A percentile compares a stretch with the other conserved stretches of the same genome.
Conservation (phyloP, 805 yeast genomes). For the Metschnikowia baotianmanensis region DNA sequence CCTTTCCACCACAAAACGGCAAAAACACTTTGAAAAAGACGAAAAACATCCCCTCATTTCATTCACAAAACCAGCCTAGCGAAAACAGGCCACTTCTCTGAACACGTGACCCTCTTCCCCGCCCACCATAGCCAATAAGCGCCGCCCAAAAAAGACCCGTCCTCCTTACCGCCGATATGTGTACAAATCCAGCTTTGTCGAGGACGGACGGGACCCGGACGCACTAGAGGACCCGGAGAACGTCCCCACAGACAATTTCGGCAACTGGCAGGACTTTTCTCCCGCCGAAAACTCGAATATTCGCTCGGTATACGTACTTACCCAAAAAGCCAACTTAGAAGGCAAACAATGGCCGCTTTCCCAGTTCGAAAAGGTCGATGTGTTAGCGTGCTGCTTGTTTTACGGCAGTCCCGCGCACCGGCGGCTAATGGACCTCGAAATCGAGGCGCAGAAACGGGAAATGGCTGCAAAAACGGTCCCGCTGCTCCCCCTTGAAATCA, state of each 20-base stretch:
- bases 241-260: slow-evolving; percentile 7
- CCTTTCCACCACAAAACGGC: too few species aligned
- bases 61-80: too few species aligned
- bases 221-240: slow-evolving; percentile 16
- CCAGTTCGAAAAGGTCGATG: slow-evolving; percentile 51
- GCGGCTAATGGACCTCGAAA: slow-evolving; percentile 15
- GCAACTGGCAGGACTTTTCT: slow-evolving; percentile 26
- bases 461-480: slow-evolving; percentile 18
- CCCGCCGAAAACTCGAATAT: slow-evolving; percentile 27
- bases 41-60: too few species aligned
- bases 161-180: slow-evolving; percentile 80
- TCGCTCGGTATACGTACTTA: slow-evolving; percentile 34
- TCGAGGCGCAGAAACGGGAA: slow-evolving; percentile 9
- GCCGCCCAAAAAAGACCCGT: slow-evolving; percentile 78
- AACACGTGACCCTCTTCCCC: not conserved
- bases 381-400: slow-evolving; percentile 35
- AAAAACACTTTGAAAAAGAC: too few species aligned
- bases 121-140: slow-evolving; percentile 71
- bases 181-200: slow-evolving; percentile 42
- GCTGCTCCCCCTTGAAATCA: slow-evolving; percentile 37
- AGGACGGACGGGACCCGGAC: slow-evolving; percentile 20
- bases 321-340: slow-evolving; percentile 19
- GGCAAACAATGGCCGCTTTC: slow-evolving; percentile 49
- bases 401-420: slow-evolving; percentile 24
- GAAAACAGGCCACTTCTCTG: not conserved